A percentile compares a stretch with the other conserved stretches of the same genome.
Conservation (phyloP, 257 asterid species). For the Jacaranda copaia region DNA sequence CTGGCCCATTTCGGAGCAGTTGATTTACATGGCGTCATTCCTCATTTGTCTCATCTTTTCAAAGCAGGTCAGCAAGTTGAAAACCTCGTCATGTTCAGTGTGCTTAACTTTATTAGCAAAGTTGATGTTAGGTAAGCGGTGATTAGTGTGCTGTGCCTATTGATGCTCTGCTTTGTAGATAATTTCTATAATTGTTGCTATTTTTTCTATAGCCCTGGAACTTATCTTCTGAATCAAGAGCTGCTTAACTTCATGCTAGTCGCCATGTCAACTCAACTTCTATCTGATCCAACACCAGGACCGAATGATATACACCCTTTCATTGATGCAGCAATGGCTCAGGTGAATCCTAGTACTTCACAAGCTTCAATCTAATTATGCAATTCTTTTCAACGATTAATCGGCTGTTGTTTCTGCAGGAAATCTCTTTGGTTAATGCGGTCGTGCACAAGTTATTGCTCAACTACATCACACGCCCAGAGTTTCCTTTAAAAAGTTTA, state of each 20-base stretch:
- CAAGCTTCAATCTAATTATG: conserved; percentile 20
- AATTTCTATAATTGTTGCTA: conserved; percentile 35
- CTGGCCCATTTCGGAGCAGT: no score
- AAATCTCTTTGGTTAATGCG: conserved; percentile 67
- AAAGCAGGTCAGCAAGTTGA: conserved; percentile 70
- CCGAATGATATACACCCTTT: conserved; percentile 87
- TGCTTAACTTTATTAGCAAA: conserved; percentile 75
- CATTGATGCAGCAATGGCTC: conserved; percentile 84
- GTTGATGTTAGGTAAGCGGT: conserved; percentile 84
- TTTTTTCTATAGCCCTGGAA: conserved; percentile 60
- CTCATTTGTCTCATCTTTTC: neutral
- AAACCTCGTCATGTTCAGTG: conserved; percentile 69
- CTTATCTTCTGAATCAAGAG: conserved; percentile 83
- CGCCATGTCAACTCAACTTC: conserved; percentile 92
- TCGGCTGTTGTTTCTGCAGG: conserved; percentile 59
- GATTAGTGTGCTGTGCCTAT: conserved; percentile 21
- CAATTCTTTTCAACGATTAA: conserved; percentile 19
- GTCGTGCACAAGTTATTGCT: conserved; percentile 73
- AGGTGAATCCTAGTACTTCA: conserved; percentile 54
- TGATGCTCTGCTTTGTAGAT: conserved; percentile 28
- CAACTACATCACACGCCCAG: conserved; percentile 74
- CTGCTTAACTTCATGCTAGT: conserved; percentile 83
- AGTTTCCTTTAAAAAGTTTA: conserved; percentile 55
- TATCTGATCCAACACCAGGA: conserved; percentile 91
- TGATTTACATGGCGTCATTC: neutral